Base-by-base conservation (phyloP, 805 yeast genomes). In the Starmera quercuum region DNA sequence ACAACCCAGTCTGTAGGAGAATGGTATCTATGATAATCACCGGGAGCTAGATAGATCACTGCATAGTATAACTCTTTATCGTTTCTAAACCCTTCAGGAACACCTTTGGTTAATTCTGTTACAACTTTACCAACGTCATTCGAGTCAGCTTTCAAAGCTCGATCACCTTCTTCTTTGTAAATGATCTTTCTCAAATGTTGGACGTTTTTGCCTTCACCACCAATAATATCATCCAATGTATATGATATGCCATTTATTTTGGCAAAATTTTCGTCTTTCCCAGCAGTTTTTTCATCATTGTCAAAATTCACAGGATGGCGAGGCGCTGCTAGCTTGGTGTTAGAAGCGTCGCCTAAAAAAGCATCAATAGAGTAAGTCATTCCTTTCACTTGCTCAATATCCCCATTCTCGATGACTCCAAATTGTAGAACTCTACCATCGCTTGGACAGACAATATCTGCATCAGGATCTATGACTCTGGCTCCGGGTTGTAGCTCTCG, bases 1-100 rank as follows among this genome's bases (percentile, higher is more conserved):
- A 94, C 78, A 15, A 92, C 97, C 99, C 99, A 92, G 54, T 83
- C 81, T 2, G 86, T 74, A 3, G 99, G 98, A 9, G 97, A 85
- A 56, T 92, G 99, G 63, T 81, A 92, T 41, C 95, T 80, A 59
- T 92, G 99, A 59, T 92, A 92, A 56, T 92, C 98, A 26, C 99
- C 99, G 0, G 99, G 99, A 0, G 97, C 96, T 34, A 92, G 67
- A 54, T 92, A 92, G 14, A 92, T 85, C 14, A 92, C 99, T 1
- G 95, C 81, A 57, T 81, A 92, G 51, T 70, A 90, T 36, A 92
- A 64, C 45, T 76, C 73, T 34, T 76, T 82, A 27, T 72, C 70
- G 16, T 56, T 47, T 16, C 64, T 54, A 4, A 26, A 20, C 12
- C 34, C 37, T 18, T 37, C 37, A 5, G 47, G 33, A 12, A 48